Base-by-base conservation (phyloP, 768 basidiomycete species). In the Leccinum boreale region DNA sequence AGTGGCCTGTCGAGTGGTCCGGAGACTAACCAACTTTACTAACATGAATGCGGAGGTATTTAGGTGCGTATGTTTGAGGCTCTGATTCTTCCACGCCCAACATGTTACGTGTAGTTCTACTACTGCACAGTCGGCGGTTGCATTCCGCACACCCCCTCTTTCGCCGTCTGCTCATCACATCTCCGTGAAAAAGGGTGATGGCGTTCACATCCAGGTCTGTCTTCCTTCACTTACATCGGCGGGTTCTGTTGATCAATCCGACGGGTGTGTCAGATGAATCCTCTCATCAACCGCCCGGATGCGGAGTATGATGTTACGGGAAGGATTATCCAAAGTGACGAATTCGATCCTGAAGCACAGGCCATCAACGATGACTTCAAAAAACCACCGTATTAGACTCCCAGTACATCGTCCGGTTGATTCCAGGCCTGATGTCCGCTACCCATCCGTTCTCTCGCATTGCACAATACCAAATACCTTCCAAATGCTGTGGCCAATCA, bases 281-380 rank as follows among this genome's bases (percentile, higher is more conserved):
- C 85, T 14, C 85, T 86, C 56, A 78, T 81, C 61, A 77, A 75
- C 58, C 78, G 75, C 14, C 65, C 74, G 5, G 79, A 78, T 50
- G 55, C 75, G 31, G 80, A 79, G 52, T 88, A 85, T 63, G 85
- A 87, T 62, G 81, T 78, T 0, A 65, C 78, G n/a, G 86, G 86
- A 39, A 78, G 79, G 33, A 58, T 79, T n/a, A 65, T 77, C 33
- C 78, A 76, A 58, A 62, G 65, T 19, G 79, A 80, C 51, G 70
- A 69, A 21, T 81, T 77, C 58, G 87, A 89, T 66, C 76, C 81
- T 9, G 87, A 89, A 70, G 77, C 82, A 17, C 84, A 85, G 56
- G 74, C 70, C 52, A 82, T 82, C 64, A 80, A 72, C 65, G 75
- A 79, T 55, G 87, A 89, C 60, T 86, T 86, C 78, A 88, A 88